Percentiles rank a stretch among this genome's conserved stretches.
Evolutionary conservation across 495 filamentous ascomycete species (phyloP).

Genomic region (Penicillium longicatenatum): DNA sequence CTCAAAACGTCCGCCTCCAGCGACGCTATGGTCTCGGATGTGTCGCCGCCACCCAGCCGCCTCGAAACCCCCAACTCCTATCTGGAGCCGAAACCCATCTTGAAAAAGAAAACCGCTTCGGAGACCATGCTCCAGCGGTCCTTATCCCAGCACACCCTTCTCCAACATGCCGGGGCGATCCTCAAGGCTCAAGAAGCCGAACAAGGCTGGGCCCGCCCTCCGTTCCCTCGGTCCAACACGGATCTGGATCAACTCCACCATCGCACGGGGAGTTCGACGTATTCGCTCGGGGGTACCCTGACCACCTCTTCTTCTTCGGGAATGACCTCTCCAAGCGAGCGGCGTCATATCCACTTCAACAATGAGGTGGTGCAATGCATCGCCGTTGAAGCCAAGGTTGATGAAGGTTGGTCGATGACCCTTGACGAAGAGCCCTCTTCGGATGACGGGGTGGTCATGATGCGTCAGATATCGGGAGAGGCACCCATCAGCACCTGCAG

Average conservation of each 20-base stretch:
- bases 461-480: conserved; percentile 62
- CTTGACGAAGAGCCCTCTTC: conserved; percentile 65
- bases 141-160: conserved; percentile 82
- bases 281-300: conserved; percentile 31
- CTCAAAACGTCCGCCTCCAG: conserved; percentile 66
- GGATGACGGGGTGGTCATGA: conserved; percentile 80
- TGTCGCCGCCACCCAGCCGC: conserved; percentile 56
- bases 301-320: conserved; percentile 46
- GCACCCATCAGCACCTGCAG: conserved; percentile 48
- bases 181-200: conserved; percentile 85
- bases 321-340: conserved; percentile 67
- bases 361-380: conserved; percentile 95
- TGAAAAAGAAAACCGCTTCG: conserved; percentile 96
- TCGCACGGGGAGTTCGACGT: conserved; percentile 38
- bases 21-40: conserved; percentile 35
- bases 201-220: conserved; percentile 43
- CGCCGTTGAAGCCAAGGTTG: conserved; percentile 82
- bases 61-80: conserved; percentile 84
- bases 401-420: conserved; percentile 51
- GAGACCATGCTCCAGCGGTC: conserved; percentile 94
- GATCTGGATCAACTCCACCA: conserved; percentile 59
- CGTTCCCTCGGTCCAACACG: conserved; percentile 60
- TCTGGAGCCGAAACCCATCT: conserved; percentile 82
- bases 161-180: conserved; percentile 91
- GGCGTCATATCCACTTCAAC: conserved; percentile 93